Percentiles rank a stretch among this genome's conserved stretches.
Evolutionary conservation across 495 filamentous ascomycete genomes (phyloP).

Genomic region (Lindgomyces ingoldianus): DNA sequence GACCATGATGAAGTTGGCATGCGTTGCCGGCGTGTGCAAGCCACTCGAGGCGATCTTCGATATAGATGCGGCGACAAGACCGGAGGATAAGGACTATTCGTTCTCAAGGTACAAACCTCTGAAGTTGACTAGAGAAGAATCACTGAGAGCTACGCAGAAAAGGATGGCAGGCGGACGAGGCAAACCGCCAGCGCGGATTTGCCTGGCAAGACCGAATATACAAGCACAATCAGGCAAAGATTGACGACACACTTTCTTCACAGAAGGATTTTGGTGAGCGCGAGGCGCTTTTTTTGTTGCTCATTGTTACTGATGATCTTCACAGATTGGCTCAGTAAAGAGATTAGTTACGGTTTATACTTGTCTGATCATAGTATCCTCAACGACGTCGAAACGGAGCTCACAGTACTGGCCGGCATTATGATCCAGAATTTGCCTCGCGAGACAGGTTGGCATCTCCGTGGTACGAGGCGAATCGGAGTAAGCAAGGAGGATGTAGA

Average conservation of each 20-base stretch:
- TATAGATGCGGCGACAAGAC: slow-evolving; percentile 36
- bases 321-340: slow-evolving; percentile 41
- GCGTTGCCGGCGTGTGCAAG: slow-evolving; percentile 40
- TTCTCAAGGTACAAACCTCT: slow-evolving; percentile 37
- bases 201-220: slow-evolving; percentile 41
- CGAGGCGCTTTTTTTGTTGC: neutral
- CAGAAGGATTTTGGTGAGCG: slow-evolving; percentile 43
- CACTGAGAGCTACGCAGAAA: slow-evolving; percentile 31
- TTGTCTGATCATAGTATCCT: slow-evolving; percentile 45
- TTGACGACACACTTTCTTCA: slow-evolving; percentile 35
- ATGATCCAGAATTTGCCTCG: slow-evolving; percentile 44
- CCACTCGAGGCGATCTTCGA: slow-evolving; percentile 43
- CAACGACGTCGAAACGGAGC: slow-evolving; percentile 43
- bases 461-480: slow-evolving; percentile 40
- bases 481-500: slow-evolving; percentile 42
- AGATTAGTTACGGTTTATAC: slow-evolving; percentile 46
- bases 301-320: neutral
- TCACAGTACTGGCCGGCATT: slow-evolving; percentile 42
- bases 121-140: neutral
- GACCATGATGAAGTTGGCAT: slow-evolving; percentile 42
- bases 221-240: slow-evolving; percentile 36
- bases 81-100: slow-evolving; percentile 46
- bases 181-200: slow-evolving; percentile 38
- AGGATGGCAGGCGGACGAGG: slow-evolving; percentile 43
- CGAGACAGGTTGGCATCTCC: slow-evolving; percentile 43